These are phyloP conservation scores for Phyllosticta capitalensis DNA, from an alignment of 2,329 filamentous ascomycete species.

Conservation along the genomic window DNA sequence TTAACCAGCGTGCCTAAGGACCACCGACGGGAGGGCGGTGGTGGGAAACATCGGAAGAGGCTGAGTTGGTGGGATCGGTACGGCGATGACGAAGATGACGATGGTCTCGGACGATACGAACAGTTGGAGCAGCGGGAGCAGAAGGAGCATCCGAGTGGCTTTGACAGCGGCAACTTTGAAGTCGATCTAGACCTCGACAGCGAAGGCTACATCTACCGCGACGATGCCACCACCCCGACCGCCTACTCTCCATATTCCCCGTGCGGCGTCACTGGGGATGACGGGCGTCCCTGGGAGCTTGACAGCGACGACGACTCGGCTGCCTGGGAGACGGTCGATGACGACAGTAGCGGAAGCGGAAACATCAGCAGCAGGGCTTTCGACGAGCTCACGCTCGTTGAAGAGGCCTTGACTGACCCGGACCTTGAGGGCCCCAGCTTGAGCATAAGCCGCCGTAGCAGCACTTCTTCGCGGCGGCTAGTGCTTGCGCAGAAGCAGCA, in stretches of 20 bases:
- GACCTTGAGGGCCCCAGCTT: background rate
- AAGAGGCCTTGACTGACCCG: background rate
- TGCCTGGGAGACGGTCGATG: slow-evolving; percentile 3
- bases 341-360: background rate
- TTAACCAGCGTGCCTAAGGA: slow-evolving; percentile 44
- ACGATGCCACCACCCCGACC: background rate
- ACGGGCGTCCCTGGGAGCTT: background rate
- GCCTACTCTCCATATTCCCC: background rate
- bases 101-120: background rate
- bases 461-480: slow-evolving; percentile 4
- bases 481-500: slow-evolving; percentile 4
- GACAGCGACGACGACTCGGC: background rate
- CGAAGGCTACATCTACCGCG: background rate
- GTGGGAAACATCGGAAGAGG: slow-evolving; percentile 5
- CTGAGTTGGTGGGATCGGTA: slow-evolving; percentile 10
- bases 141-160: slow-evolving; percentile 1
- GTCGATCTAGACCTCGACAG: background rate
- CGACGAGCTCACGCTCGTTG: background rate
- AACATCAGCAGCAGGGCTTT: background rate
- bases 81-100: background rate
- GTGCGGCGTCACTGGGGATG: background rate
- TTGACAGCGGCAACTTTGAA: slow-evolving; percentile 1
- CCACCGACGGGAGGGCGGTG: slow-evolving; percentile 4
- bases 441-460: background rate
- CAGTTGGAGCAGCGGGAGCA: background rate